Percentiles rank a stretch among this genome's conserved stretches.
Conservation (phyloP, 75 land plant species). For the Adiantum capillusveneris region DNA sequence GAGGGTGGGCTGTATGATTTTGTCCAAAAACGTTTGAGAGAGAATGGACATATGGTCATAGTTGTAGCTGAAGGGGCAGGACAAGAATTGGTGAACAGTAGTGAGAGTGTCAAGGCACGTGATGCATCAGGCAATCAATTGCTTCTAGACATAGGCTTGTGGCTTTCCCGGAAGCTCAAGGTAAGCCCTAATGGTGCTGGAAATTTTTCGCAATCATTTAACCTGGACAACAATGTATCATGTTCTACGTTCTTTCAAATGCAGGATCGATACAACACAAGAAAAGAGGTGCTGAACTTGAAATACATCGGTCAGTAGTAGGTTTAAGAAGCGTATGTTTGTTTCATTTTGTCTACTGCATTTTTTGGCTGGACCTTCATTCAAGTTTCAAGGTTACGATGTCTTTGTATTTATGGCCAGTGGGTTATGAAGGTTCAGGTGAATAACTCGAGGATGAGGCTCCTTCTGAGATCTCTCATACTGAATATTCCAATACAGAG, state of each 20-base stretch:
- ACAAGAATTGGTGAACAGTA: constrained; percentile 25
- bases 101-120: constrained; percentile 7
- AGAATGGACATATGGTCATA: constrained; percentile 45
- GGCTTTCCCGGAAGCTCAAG: constrained; percentile 79
- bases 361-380: no score
- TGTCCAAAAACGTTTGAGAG: constrained; percentile 27
- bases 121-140: constrained; percentile 36
- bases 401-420: no score
- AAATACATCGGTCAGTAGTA: constrained; percentile 24
- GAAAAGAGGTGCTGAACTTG: constrained; percentile 16
- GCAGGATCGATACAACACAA: constrained; percentile 22
- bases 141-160: constrained; percentile 73
- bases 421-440: no score
- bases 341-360: no score
- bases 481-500: no score
- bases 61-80: constrained; percentile 45
- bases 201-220: not conserved
- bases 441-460: not conserved
- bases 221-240: not conserved
- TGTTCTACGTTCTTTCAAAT: not conserved
- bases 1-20: constrained; percentile 45
- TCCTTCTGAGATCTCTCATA: no score
- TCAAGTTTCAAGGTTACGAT: no score
- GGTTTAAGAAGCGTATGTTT: no score
- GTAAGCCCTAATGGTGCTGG: constrained; percentile 30